phyloP scores from a whole-genome alignment of 768 basidiomycete genomes.

The Tephrocybe sp. region DNA sequence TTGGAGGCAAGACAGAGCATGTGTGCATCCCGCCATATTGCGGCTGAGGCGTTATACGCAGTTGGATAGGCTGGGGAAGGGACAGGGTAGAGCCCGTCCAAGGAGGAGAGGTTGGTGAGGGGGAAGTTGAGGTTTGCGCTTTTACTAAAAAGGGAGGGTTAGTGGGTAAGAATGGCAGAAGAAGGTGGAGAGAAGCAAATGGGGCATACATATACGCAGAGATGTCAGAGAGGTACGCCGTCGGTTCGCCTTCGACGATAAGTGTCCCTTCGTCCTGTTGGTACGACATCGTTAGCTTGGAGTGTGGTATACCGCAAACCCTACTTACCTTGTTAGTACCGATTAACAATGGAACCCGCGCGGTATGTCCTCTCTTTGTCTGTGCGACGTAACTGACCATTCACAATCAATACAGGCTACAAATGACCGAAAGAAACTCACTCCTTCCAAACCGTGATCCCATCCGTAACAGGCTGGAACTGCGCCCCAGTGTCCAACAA shows the following conservation, averaged over 20 bases:
- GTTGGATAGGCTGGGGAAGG: constrained; percentile 21
- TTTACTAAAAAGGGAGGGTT: too few species aligned
- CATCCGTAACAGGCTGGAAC: constrained; percentile 34
- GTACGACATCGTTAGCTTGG: too few species aligned
- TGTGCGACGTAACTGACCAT: constrained; percentile 12
- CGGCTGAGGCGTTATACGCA: constrained; percentile 33
- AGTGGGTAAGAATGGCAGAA: too few species aligned
- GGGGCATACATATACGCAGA: constrained; percentile 20
- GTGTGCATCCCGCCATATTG: constrained; percentile 34
- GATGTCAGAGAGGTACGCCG: constrained; percentile 32
- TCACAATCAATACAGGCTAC: too few species aligned
- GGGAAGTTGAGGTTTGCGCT: too few species aligned
- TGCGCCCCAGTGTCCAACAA: constrained; percentile 29
- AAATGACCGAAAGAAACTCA: constrained; percentile 11
- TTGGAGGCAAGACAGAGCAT: constrained; percentile 34
- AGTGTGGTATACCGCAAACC: too few species aligned
- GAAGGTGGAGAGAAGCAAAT: too few species aligned
- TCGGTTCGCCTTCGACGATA: constrained; percentile 33
- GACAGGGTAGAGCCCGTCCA: too few species aligned
- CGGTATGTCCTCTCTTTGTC: constrained; percentile 27
- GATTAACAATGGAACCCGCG: constrained; percentile 28
- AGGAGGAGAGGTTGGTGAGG: too few species aligned
- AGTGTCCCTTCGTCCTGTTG: constrained; percentile 30
- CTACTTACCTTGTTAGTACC: constrained; percentile 31
- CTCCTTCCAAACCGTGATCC: constrained; percentile 34